Evolutionary conservation across 352 stramenopile genomes (phyloP).

Genomic region (Phytophthora idaei): DNA sequence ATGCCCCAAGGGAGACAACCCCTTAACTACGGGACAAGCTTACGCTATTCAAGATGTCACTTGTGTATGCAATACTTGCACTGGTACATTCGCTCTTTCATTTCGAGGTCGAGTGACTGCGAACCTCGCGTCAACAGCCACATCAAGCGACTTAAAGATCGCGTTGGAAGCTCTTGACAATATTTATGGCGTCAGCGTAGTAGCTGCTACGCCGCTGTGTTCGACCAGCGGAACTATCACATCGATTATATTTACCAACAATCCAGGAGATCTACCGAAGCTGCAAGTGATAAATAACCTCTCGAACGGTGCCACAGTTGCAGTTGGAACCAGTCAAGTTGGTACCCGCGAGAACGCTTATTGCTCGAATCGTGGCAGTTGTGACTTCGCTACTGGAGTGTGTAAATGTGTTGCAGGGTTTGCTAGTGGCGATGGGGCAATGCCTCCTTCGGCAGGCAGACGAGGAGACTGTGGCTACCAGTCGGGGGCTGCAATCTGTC

Average conservation of each 20-base stretch:
- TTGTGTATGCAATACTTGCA: constrained; percentile 61
- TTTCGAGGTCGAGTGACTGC: constrained; percentile 66
- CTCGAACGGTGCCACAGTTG: constrained; percentile 21
- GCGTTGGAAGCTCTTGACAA: constrained; percentile 69
- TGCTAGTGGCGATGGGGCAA: constrained; percentile 58
- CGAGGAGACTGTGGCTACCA: constrained; percentile 58
- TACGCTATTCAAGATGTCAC: constrained; percentile 59
- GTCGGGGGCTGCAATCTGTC: constrained; percentile 38
- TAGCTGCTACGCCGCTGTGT: constrained; percentile 35
- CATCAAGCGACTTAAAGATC: constrained; percentile 39
- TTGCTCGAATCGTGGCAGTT: constrained; percentile 88
- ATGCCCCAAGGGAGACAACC: constrained; percentile 70
- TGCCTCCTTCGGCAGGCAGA: constrained; percentile 26
- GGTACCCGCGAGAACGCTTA: constrained; percentile 64
- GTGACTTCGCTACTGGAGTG: constrained; percentile 61
- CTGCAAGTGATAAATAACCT: constrained; percentile 60
- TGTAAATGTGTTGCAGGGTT: constrained; percentile 77
- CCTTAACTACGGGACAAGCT: constrained; percentile 43
- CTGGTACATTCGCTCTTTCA: constrained; percentile 62
- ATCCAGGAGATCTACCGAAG: constrained; percentile 56
- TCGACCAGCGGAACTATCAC: constrained; percentile 43
- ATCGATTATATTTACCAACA: constrained; percentile 76
- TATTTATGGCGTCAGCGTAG: constrained; percentile 53
- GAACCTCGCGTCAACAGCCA: constrained; percentile 50
- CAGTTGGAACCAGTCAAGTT: constrained; percentile 17